These are phyloP conservation scores for Ustilago trichophora DNA, from an alignment of 1,284 basidiomycete species.

Conservation along the genomic window DNA sequence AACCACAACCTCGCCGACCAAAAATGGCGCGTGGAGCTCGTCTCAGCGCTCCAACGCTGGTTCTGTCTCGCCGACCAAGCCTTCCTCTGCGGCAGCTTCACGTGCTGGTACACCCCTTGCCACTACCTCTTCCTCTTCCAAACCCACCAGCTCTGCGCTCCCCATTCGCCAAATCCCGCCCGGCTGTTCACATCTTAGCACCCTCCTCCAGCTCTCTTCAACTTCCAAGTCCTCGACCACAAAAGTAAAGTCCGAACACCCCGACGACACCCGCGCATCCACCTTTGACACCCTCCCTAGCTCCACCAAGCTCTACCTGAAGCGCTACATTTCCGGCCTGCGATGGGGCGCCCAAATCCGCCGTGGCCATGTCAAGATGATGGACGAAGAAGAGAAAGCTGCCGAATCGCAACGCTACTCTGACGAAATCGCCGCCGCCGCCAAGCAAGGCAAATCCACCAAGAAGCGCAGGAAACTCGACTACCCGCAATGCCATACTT, in stretches of 20 bases:
- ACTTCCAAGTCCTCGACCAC: neutral
- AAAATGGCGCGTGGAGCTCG: conserved; percentile 13
- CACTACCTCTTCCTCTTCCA: neutral
- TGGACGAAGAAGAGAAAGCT: conserved; percentile 43
- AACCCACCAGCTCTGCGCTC: neutral
- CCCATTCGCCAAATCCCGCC: conserved; percentile 27
- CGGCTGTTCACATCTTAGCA: conserved; percentile 31
- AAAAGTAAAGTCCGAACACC: conserved; percentile 42
- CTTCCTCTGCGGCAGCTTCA: conserved; percentile 24
- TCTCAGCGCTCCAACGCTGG: conserved; percentile 32
- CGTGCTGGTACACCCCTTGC: conserved; percentile 30
- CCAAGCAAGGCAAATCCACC: conserved; percentile 23
- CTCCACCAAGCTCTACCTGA: conserved; percentile 19
- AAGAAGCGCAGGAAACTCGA: conserved; percentile 42
- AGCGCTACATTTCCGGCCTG: conserved; percentile 54
- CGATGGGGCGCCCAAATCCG: conserved; percentile 55
- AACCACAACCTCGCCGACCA: conserved; percentile 22
- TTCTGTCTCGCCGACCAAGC: conserved; percentile 34
- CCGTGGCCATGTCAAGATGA: conserved; percentile 46
- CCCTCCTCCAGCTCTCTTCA: conserved; percentile 21
- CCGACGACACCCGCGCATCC: conserved; percentile 7
- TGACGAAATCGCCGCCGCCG: conserved; percentile 21
- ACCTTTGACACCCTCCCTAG: conserved; percentile 29
- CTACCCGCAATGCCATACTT: conserved; percentile 57
- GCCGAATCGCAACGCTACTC: conserved; percentile 18